These are phyloP conservation scores for Orbilia oligospora DNA, from an alignment of 2,329 filamentous ascomycete genomes.

Conservation along the genomic window DNA sequence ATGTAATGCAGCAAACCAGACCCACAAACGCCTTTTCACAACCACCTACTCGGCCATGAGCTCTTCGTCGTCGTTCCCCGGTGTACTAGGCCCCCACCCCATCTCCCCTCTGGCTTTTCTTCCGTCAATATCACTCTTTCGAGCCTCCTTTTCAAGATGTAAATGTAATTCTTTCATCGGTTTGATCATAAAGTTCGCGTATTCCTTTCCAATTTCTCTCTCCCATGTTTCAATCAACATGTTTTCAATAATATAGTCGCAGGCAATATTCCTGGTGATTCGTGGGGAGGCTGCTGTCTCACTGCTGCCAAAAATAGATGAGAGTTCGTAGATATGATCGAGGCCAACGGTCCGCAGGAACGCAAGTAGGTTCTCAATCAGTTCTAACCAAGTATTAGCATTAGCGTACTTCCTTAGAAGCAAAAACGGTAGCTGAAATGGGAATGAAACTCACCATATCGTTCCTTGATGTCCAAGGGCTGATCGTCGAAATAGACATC, in stretches of 20 bases:
- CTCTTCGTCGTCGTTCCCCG: slow-evolving; percentile 56
- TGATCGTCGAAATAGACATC: slow-evolving; percentile 58
- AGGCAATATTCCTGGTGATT: slow-evolving; percentile 56
- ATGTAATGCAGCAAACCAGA: slow-evolving; percentile 9
- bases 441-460: slow-evolving; percentile 45
- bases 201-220: slow-evolving; percentile 48
- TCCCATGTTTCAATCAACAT: slow-evolving; percentile 59
- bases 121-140: slow-evolving; percentile 51
- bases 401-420: background rate
- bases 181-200: slow-evolving; percentile 58
- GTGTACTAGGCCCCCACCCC: slow-evolving; percentile 55
- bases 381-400: slow-evolving; percentile 30
- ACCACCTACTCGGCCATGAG: slow-evolving; percentile 37
- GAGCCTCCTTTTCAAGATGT: slow-evolving; percentile 47
- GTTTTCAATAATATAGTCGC: slow-evolving; percentile 59
- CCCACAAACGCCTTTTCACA: slow-evolving; percentile 8
- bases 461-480: slow-evolving; percentile 52
- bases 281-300: slow-evolving; percentile 47
- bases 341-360: slow-evolving; percentile 54
- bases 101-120: slow-evolving; percentile 47
- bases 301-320: slow-evolving; percentile 57
- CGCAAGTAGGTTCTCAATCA: slow-evolving; percentile 54
- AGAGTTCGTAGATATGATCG: slow-evolving; percentile 56
- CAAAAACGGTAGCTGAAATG: background rate
- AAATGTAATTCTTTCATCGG: slow-evolving; percentile 57